Evolutionary conservation across 1,284 basidiomycete genomes (phyloP), one percentile per base, ranked within the genome.

Genomic region (Ceratobasidium sp.): DNA sequence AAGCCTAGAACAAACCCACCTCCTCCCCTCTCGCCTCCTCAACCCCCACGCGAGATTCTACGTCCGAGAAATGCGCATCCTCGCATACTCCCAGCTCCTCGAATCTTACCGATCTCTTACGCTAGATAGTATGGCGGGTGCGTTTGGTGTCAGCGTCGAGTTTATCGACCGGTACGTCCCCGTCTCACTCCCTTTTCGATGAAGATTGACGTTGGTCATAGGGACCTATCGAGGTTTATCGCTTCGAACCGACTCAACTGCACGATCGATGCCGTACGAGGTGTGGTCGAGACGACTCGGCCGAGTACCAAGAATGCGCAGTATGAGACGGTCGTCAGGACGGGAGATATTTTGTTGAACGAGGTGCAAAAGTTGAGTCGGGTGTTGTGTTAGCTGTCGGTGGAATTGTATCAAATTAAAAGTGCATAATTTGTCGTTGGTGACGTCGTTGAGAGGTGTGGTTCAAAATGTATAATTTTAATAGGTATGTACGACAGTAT

Each of bases 31-130:
- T 20, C 93, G 95, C 35, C 86, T 96, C 62, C 90, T 99, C 60
- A 89, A 92, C 6, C 93, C 93, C 0, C 98, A 99, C 83, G 90
- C 96, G 0, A 90, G 95, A 3, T 98, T 89, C 88, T 99, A 98
- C 84, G 90, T 97, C 27, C 92, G 97, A 69, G 98, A 99, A 85
- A 97, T 99, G 94, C 92, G 97, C 59, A 97, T 99, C 82, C 92
- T 96, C 62, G 96, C 97, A 2, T 99, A 99, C 86, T 87, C 90
- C 48, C 97, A 99, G 83, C 88, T 99, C 2, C 88, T 99, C 20
- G 96, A 99, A 84, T 93, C 91, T 20, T 99, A 99, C 85, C 90
- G 94, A 66, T 95, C 93, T 79, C 88, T 99, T 52, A 98, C 97
- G 0, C 86, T 99, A 54, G 93, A 97, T 79, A 94, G 93, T 81